Base-by-base conservation (phyloP, 2,329 filamentous ascomycete species). In the Botrytis byssoidea region DNA sequence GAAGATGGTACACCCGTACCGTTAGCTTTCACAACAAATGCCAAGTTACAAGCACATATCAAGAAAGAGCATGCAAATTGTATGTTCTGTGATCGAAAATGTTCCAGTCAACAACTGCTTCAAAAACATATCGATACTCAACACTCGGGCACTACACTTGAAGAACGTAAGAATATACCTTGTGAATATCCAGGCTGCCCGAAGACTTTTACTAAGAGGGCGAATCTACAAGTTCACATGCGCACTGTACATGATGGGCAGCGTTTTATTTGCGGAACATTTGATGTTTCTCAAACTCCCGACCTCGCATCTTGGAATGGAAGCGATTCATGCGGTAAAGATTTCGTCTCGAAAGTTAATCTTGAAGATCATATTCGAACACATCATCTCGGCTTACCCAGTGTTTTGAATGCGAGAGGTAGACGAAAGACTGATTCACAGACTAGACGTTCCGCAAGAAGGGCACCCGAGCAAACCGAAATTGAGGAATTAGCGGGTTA, bases 341-440 rank as follows among this genome's bases (percentile, higher is more conserved):
- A 88, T 51, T 96, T 97, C 79, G 88, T 89, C 74, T 92, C 91
- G 75, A 97, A 97, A 82, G 87, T 89, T 29, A 90, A 90, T 44
- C 86, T 98, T 0, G 92, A 95, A 81, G 92, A 96, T 77, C 95
- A 98, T 80, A 87, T 98, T 63, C 90, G 93, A 32, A 94, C 92
- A 66, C 88, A 93, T 35, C 95, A 98, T 81, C 85, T 97, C 40
- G 89, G 90, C n/a, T 83, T 88, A 35, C 82, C 82, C 18, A 83
- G 83, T 73, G 81, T 83, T 79, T 65, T 82, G 80, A 77, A 79
- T 80, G 82, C 76, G 76, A 80, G 68, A 78, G 79, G 74, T 82
- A 82, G 77, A 83, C 85, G 76, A 10, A 70, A 70, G 16, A 48
- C 48, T 14, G 37, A 18, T 44, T 61, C 57, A 64, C 57, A 64